Evolutionary conservation across 176 grass and related monocot species (phyloP), one percentile per base, ranked within the genome.

Genomic region (Avena sativa): DNA sequence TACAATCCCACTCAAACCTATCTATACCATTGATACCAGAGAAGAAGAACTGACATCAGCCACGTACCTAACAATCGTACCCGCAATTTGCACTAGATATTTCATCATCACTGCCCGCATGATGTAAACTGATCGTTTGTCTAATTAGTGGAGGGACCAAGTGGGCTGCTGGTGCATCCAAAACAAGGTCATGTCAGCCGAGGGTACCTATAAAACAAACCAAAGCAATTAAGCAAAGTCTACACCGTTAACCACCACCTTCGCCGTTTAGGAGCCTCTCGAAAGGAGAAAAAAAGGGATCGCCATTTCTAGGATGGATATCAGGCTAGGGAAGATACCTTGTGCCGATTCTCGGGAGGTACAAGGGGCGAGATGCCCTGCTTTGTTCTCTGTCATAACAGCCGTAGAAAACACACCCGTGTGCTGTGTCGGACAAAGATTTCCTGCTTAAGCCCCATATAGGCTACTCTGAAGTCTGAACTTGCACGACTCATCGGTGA

Each of bases 81-180:
- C 3, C 17, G 81, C 81, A 76, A 88, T 77, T 88, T 84, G 82
- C 86, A 85, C 40, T 88, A 91, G 61, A 85, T 66, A 1, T 85
- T 91, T 65, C 40, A 43, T 43, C 40, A 6, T 3, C 44, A 14
- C 40, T 79, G 20, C 30, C 12, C 30, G n/a, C 46, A 81, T 85
- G 89, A 85, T 88, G 90, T 71, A 52, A 88, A 88, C 81, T 47
- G 70, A 48, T 53, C 0, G 0, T 44, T 30, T 59, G 74, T 91
- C 51, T 84, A 10, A 9, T 48, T 73, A 68, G 81, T 58, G 40
- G 75, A 69, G 69, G 10, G 23, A 55, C 70, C 77, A 88, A 91
- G 77, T 90, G 86, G 86, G 86, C 32, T 34, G 44, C 70, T 81
- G 36, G 70, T 78, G 86, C 86, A 3, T 46, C 52, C 44, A 80